phyloP scores from a whole-genome alignment of 1,284 basidiomycete genomes.

The Sporisorium iseilematis-ciliati region DNA sequence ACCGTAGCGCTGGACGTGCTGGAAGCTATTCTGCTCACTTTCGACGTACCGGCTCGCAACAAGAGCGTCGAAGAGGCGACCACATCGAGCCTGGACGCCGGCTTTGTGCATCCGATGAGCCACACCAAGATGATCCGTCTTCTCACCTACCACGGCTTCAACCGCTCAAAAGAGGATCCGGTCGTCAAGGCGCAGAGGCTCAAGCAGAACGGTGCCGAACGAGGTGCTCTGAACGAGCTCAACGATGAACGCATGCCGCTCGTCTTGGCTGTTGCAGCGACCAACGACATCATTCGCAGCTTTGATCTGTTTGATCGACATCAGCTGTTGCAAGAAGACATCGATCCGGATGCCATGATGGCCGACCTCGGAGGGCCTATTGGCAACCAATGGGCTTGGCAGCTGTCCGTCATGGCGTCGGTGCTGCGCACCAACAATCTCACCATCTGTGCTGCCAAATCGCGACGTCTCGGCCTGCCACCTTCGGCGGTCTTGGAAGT shows the following conservation, averaged over 20 bases:
- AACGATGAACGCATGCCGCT: constrained; percentile 46
- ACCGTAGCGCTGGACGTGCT: constrained; percentile 37
- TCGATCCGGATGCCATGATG: constrained; percentile 37
- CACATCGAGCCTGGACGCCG: constrained; percentile 31
- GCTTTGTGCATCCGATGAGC: constrained; percentile 42
- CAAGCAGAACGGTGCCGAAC: constrained; percentile 17
- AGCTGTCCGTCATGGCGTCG: constrained; percentile 36
- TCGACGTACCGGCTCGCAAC: constrained; percentile 32
- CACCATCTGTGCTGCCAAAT: constrained; percentile 35
- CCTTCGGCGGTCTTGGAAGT: constrained; percentile 37
- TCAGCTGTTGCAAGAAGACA: constrained; percentile 43
- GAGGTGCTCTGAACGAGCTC: constrained; percentile 17
- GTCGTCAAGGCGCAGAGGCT: constrained; percentile 31
- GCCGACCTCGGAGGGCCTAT: constrained; percentile 26
- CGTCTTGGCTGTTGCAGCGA: constrained; percentile 26
- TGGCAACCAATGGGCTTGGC: constrained; percentile 40
- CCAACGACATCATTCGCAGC: constrained; percentile 43
- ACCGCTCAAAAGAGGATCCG: constrained; percentile 38
- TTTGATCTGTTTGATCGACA: constrained; percentile 40
- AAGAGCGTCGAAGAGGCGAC: constrained; percentile 32
- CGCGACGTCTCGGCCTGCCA: constrained; percentile 35
- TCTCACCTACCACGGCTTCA: constrained; percentile 41
- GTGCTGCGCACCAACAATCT: constrained; percentile 37
- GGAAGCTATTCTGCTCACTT: constrained; percentile 39
- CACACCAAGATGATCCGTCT: constrained; percentile 45